Conservation (phyloP, 2,329 filamentous ascomycete species). For the Penicillium thymicola region DNA sequence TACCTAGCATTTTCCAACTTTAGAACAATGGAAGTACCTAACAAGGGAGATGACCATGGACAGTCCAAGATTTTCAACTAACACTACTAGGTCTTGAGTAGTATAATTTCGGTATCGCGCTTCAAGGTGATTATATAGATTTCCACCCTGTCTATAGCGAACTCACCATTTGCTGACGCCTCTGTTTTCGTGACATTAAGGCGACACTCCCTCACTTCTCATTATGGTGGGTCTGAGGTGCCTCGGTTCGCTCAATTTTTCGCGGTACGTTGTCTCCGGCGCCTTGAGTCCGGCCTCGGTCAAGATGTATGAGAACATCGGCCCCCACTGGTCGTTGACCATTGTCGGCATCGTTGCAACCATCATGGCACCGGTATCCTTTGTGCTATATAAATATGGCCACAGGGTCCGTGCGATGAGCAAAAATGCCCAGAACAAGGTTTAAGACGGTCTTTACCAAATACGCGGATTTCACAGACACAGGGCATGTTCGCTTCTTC, state of each 20-base stretch:
- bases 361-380: slow-evolving; percentile 6
- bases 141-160: not conserved
- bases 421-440: not conserved
- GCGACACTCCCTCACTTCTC: not conserved
- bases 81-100: not conserved
- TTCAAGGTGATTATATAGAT: not conserved
- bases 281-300: slow-evolving; percentile 32
- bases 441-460: not conserved
- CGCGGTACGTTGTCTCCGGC: slow-evolving; percentile 39
- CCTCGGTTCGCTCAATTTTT: slow-evolving; percentile 16
- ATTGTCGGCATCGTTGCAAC: slow-evolving; percentile 29
- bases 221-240: not conserved
- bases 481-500: not conserved
- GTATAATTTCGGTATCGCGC: not conserved
- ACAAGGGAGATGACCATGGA: not conserved
- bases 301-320: slow-evolving; percentile 40
- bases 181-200: not conserved
- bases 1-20: not conserved
- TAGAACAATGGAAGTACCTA: not conserved
- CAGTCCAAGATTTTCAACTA: not conserved
- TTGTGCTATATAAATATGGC: slow-evolving; percentile 6
- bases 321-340: slow-evolving; percentile 41
- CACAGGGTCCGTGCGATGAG: not conserved
- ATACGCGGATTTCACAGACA: not conserved
- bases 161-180: not conserved